Conservation (phyloP, 306 rosid genomes). For the Echinosophora koreensis region DNA sequence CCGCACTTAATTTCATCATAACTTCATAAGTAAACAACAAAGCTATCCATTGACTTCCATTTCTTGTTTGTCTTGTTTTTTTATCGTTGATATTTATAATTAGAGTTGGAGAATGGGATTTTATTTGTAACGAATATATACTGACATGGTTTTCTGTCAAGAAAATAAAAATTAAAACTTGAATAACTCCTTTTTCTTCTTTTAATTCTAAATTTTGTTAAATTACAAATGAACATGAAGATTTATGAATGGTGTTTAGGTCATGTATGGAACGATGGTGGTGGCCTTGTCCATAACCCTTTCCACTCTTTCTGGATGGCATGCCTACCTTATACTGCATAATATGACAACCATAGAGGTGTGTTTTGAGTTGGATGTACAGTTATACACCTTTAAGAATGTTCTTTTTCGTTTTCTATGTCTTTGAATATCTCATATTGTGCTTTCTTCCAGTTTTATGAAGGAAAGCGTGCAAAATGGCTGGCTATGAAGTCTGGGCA, state of each 20-base stretch:
- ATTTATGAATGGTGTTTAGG: constrained; percentile 50
- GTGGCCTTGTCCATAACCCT: constrained; percentile 65
- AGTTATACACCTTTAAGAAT: constrained; percentile 11
- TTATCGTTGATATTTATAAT: neutral
- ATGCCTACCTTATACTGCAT: constrained; percentile 76
- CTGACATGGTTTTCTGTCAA: constrained; percentile 18
- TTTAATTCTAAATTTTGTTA: constrained; percentile 37
- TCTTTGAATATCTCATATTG: constrained; percentile 25
- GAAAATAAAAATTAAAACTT: constrained; percentile 24
- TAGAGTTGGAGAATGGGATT: constrained; percentile 6
- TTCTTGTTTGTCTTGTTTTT: neutral
- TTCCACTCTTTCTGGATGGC: constrained; percentile 82
- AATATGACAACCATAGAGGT: constrained; percentile 97
- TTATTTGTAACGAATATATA: neutral
- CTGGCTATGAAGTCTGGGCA: constrained; percentile 86
- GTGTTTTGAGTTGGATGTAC: constrained; percentile 34
- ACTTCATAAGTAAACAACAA: constrained; percentile 3
- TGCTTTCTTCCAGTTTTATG: constrained; percentile 64
- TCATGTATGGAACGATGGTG: constrained; percentile 61
- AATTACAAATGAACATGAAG: constrained; percentile 6
- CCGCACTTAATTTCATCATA: neutral
- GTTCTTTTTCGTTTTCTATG: constrained; percentile 5
- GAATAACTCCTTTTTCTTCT: neutral
- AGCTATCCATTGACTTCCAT: neutral
- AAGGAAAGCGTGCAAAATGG: constrained; percentile 82